Evolutionary conservation across 441 rosid genomes (phyloP).

Genomic region (Breynia disticha): DNA sequence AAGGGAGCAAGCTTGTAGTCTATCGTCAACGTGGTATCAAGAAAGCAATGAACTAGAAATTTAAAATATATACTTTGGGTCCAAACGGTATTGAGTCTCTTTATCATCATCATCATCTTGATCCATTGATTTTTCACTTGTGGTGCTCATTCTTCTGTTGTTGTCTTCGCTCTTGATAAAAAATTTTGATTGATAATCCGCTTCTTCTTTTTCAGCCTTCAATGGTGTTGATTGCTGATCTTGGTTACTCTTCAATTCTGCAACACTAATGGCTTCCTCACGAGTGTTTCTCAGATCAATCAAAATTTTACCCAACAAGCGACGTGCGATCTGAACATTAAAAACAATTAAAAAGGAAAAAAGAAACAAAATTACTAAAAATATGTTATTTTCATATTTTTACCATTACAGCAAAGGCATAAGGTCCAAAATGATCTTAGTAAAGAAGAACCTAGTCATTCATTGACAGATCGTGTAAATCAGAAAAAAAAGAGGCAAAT

Average conservation of each 20-base stretch:
- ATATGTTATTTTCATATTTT: too few relatives aligned
- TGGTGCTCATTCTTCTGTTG: slow-evolving; percentile 48
- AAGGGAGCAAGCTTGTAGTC: slow-evolving; percentile 4
- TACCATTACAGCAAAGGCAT: too few relatives aligned
- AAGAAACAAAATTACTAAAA: background rate
- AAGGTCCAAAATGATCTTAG: too few relatives aligned
- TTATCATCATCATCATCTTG: slow-evolving; percentile 96
- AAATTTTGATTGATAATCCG: slow-evolving; percentile 45
- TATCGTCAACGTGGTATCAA: slow-evolving; percentile 9
- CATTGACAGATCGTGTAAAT: too few relatives aligned
- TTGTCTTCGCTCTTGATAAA: slow-evolving; percentile 46
- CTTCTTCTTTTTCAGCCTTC: slow-evolving; percentile 42
- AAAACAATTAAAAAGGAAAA: slow-evolving; percentile 2
- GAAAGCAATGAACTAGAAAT: slow-evolving; percentile 6
- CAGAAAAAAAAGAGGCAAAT: too few relatives aligned
- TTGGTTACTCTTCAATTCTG: slow-evolving; percentile 76
- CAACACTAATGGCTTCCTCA: slow-evolving; percentile 91
- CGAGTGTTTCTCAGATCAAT: slow-evolving; percentile 93
- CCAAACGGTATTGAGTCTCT: slow-evolving; percentile 94
- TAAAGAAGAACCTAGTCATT: too few relatives aligned
- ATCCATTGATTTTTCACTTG: slow-evolving; percentile 60
- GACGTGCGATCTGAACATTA: slow-evolving; percentile 75
- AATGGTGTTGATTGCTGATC: slow-evolving; percentile 38
- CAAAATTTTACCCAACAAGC: slow-evolving; percentile 91
- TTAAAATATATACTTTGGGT: slow-evolving; percentile 57